phyloP scores from a whole-genome alignment of 106 monocot genomes.

The Acorus gramineus region DNA sequence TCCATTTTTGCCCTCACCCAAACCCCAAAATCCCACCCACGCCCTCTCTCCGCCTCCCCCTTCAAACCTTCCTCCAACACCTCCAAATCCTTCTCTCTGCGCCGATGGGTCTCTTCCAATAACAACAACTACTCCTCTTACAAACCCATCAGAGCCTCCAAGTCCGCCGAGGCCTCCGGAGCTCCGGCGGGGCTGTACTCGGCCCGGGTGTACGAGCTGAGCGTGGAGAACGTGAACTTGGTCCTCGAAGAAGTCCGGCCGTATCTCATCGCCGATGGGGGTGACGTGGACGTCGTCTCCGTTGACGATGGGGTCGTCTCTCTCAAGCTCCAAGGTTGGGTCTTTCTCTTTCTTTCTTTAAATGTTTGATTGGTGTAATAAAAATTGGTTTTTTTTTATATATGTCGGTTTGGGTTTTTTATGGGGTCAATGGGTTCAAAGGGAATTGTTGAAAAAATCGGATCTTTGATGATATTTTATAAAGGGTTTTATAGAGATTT shows the following conservation, averaged over 20 bases:
- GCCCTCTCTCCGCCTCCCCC: not conserved
- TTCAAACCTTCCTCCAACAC: not conserved
- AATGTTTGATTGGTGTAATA: not conserved
- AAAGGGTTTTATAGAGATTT: no score
- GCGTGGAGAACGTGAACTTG: slow-evolving; percentile 72
- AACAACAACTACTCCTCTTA: not conserved
- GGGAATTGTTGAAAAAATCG: no score
- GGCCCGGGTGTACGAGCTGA: slow-evolving; percentile 56
- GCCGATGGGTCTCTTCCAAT: not conserved
- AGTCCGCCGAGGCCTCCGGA: slow-evolving; percentile 4
- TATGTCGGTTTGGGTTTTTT: not conserved
- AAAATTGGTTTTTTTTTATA: not conserved
- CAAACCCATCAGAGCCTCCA: not conserved
- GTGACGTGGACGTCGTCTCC: slow-evolving; percentile 75
- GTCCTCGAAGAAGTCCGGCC: slow-evolving; percentile 85
- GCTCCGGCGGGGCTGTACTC: slow-evolving; percentile 47
- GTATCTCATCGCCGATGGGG: slow-evolving; percentile 85
- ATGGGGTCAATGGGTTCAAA: not conserved
- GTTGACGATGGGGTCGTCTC: slow-evolving; percentile 80
- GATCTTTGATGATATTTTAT: no score
- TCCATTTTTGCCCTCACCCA: not conserved
- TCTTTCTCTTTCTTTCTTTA: not conserved
- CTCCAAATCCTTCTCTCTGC: not conserved
- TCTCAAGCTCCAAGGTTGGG: slow-evolving; percentile 73
- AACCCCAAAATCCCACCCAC: slow-evolving; percentile 7